Evolutionary conservation across 2,329 filamentous ascomycete genomes (phyloP), one percentile per base, ranked within the genome.

Genomic region (Neonectria coccinea): DNA sequence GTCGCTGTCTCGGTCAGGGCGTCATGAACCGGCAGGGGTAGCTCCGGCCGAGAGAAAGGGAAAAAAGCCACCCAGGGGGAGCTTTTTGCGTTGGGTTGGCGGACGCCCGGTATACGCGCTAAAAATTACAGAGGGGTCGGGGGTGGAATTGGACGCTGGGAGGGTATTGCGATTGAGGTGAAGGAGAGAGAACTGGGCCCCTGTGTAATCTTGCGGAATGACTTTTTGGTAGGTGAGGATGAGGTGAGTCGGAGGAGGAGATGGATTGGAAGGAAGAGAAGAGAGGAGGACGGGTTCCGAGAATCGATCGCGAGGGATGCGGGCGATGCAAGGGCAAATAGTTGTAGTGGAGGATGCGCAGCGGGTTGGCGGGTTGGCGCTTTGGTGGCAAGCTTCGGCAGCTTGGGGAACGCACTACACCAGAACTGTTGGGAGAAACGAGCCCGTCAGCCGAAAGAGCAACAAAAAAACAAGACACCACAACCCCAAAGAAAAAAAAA

Each of bases 341-440:
- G 54, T 61, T 60, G 61, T 59, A 58, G 67, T 65, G 64, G 39
- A 42, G 16, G 36, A 14, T 39, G 36, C 36, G 36, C 31, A 11
- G 69, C 61, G 61, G 48, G 53, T 70, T 70, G 68, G 68, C 47
- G 45, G 27, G 27, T 54, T 54, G 60, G 31, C 45, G 29, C 10
- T 11, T 31, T 72, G 68, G 68, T 73, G 68, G 66, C 67, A 71
- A 71, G 67, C 68, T 53, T 61, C 67, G 70, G 70, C 65, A 74
- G 59, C 71, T 73, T 69, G 62, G 63, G 63, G 59, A 60, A 60
- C 63, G 66, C 65, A 65, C 66, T 60, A 71, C 66, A 45, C 68
- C 71, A 73, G 72, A 74, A 74, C 72, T 74, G 72, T 74, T 74
- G 72, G 72, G 72, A 74, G 70, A 25, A 25, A 73, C 64, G 69